Evolutionary conservation across 495 filamentous ascomycete species (phyloP).

Genomic region (Penicillium chermesinum): DNA sequence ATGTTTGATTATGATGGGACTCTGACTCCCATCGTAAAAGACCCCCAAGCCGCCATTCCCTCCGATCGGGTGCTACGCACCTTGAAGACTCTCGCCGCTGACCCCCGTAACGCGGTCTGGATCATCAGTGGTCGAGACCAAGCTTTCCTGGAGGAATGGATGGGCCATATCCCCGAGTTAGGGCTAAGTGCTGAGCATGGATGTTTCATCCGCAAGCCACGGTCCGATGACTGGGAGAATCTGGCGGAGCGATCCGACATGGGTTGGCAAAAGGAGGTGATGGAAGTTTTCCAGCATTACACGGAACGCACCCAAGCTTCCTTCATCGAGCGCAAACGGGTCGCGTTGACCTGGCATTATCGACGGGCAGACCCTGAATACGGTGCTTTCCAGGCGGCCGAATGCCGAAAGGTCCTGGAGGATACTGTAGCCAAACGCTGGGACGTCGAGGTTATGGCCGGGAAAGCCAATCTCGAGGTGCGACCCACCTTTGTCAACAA

Average conservation of each 20-base stretch:
- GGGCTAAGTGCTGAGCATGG: constrained; percentile 95
- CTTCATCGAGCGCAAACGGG: constrained; percentile 86
- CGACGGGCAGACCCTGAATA: constrained; percentile 81
- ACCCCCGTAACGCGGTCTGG: constrained; percentile 86
- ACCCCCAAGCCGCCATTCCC: constrained; percentile 81
- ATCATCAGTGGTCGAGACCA: constrained; percentile 94
- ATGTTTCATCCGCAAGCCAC: constrained; percentile 80
- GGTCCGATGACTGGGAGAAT: constrained; percentile 73
- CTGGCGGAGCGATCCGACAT: constrained; percentile 77
- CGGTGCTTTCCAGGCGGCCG: constrained; percentile 65
- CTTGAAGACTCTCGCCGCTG: constrained; percentile 70
- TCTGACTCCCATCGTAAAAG: constrained; percentile 89
- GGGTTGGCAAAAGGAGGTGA: constrained; percentile 79
- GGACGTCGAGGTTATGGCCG: constrained; percentile 91
- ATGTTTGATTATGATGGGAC: constrained; percentile 99
- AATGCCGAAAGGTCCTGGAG: constrained; percentile 73
- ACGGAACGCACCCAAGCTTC: constrained; percentile 82
- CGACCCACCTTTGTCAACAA: constrained; percentile 95
- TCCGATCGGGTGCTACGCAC: constrained; percentile 74
- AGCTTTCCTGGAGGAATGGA: constrained; percentile 77
- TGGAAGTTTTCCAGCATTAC: constrained; percentile 75
- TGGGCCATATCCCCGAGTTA: constrained; percentile 77
- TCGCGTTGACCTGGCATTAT: constrained; percentile 96
- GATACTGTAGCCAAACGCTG: constrained; percentile 66
- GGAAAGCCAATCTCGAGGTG: constrained; percentile 95